These are phyloP conservation scores for Stagonosporopsis rhizophila DNA, from an alignment of 2,329 filamentous ascomycete species.

Conservation along the genomic window DNA sequence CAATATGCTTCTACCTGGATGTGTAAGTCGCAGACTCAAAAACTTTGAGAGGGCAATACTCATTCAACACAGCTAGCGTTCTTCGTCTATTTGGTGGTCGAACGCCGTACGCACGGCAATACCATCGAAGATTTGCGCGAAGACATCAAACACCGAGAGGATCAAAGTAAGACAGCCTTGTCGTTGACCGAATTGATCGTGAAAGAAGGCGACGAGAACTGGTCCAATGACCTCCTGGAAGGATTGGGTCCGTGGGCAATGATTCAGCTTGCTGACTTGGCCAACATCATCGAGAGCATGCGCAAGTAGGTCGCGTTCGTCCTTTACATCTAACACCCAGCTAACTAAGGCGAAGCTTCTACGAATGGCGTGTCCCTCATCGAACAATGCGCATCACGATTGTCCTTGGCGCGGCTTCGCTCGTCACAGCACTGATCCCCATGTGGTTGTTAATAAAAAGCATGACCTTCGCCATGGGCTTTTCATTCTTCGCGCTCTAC, in stretches of 20 bases:
- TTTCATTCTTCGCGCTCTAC: constrained; percentile 46
- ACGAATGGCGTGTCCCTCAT: constrained; percentile 46
- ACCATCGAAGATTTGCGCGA: constrained; percentile 38
- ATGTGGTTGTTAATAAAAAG: constrained; percentile 40
- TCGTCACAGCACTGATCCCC: constrained; percentile 33
- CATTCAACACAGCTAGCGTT: constrained; percentile 26
- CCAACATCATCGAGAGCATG: constrained; percentile 45
- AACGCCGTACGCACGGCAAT: constrained; percentile 27
- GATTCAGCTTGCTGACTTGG: constrained; percentile 45
- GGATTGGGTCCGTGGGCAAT: constrained; percentile 45
- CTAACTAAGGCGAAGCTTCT: constrained; percentile 36
- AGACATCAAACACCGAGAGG: constrained; percentile 42
- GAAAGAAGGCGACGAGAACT: constrained; percentile 46
- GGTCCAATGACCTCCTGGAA: constrained; percentile 41
- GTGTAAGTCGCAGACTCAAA: constrained; percentile 22
- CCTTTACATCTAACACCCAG: too few species aligned
- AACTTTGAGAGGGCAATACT: neutral
- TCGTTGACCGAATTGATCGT: constrained; percentile 48
- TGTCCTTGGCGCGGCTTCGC: constrained; percentile 28
- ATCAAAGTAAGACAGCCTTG: constrained; percentile 40
- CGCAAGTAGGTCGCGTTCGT: constrained; percentile 35
- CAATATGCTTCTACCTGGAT: constrained; percentile 37
- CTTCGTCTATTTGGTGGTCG: constrained; percentile 32
- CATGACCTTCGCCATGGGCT: constrained; percentile 36
- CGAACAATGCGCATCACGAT: constrained; percentile 36